A percentile compares a stretch with the other conserved stretches of the same genome.
These are phyloP conservation scores for Bacidia gigantensis DNA, from an alignment of 495 filamentous ascomycete genomes.

Conservation along the genomic window DNA sequence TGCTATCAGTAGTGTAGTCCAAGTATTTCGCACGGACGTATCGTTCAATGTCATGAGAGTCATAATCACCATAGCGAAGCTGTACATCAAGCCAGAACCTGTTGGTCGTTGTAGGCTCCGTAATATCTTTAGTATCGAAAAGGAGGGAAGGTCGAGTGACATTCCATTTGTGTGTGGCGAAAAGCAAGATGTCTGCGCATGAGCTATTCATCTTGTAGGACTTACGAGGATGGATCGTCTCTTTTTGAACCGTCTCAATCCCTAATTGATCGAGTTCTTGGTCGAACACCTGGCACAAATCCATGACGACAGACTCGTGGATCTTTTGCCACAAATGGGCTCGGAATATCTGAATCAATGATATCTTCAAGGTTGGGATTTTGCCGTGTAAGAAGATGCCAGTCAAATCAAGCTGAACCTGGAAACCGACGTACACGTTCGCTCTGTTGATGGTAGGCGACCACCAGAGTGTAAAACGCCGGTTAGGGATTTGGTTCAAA, in stretches of 20 bases:
- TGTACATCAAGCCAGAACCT: constrained; percentile 99
- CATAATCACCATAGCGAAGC: constrained; percentile 95
- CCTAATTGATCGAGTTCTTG: constrained; percentile 92
- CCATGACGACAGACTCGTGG: constrained; percentile 98
- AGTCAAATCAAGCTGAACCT: constrained; percentile 95
- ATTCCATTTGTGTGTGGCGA: constrained; percentile 98
- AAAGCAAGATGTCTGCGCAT: constrained; percentile 94
- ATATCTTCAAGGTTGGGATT: constrained; percentile 97
- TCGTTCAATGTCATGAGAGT: constrained; percentile 96
- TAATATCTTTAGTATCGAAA: constrained; percentile 93
- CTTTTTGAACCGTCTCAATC: constrained; percentile 98
- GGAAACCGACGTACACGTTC: constrained; percentile 68
- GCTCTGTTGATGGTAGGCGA: constrained; percentile 54
- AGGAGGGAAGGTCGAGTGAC: constrained; percentile 85
- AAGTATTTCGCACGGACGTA: constrained; percentile 97
- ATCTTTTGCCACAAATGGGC: constrained; percentile 99
- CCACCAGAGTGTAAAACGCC: constrained; percentile 99
- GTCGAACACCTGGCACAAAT: constrained; percentile 98
- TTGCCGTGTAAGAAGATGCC: constrained; percentile 99
- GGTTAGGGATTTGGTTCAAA: constrained; percentile 98
- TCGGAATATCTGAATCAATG: constrained; percentile 97
- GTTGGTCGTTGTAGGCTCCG: constrained; percentile 89
- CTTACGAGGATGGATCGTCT: constrained; percentile 98
- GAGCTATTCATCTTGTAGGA: constrained; percentile 99
- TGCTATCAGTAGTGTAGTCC: constrained; percentile 97